Conservation (phyloP, 2,329 filamentous ascomycete genomes). For the Colletotrichum sansevieriae region DNA sequence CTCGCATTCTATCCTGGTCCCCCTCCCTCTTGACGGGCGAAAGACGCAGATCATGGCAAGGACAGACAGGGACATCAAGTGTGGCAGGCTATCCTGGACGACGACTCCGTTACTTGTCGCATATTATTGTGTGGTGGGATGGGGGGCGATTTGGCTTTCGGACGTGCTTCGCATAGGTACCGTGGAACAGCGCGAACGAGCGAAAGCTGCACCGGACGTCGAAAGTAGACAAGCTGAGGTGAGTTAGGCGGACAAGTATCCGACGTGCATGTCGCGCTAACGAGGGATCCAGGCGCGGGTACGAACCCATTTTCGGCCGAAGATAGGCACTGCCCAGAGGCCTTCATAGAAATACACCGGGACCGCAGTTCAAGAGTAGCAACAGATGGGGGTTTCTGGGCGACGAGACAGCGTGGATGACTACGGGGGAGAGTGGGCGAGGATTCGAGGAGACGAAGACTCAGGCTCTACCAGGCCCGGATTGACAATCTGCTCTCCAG, state of each 20-base stretch:
- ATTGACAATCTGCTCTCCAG: constrained; percentile 30
- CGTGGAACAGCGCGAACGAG: constrained; percentile 20
- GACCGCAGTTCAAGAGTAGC: not conserved
- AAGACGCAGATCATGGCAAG: constrained; percentile 31
- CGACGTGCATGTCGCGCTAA: constrained; percentile 25
- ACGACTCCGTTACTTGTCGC: constrained; percentile 23
- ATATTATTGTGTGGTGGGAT: constrained; percentile 26
- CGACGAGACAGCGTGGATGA: constrained; percentile 1
- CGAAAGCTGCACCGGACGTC: constrained; percentile 20
- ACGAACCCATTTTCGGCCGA: constrained; percentile 25
- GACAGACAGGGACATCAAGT: constrained; percentile 7
- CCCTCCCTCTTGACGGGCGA: constrained; percentile 8
- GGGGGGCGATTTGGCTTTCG: constrained; percentile 35
- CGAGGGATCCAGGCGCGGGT: constrained; percentile 20
- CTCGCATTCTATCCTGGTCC: constrained; percentile 2
- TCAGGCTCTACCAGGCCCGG: not conserved
- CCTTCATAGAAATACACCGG: no score
- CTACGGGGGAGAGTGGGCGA: constrained; percentile 3
- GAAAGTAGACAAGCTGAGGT: constrained; percentile 12
- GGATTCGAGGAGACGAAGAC: not conserved
- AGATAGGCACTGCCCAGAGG: not conserved
- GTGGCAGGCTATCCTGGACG: constrained; percentile 34
- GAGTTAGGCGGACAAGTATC: constrained; percentile 33
- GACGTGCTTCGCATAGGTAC: constrained; percentile 34
- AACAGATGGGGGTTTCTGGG: not conserved